phyloP scores from a whole-genome alignment of 2,329 filamentous ascomycete species.

The Cladobotryum mycophilum region DNA sequence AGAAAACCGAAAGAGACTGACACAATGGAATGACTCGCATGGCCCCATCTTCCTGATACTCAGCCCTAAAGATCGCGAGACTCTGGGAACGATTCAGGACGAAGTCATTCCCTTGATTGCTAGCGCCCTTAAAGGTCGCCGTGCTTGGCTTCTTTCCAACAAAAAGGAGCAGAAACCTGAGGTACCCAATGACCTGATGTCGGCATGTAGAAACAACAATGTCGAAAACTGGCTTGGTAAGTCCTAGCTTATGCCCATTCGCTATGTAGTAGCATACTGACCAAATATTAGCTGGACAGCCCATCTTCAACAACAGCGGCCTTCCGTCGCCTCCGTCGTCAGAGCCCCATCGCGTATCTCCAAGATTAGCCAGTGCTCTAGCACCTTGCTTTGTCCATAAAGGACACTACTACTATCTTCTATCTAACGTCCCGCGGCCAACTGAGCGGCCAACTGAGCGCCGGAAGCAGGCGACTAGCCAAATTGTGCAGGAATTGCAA shows the following conservation, averaged over 20 bases:
- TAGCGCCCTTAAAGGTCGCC: slow-evolving; percentile 28
- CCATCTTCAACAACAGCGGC: slow-evolving; percentile 20
- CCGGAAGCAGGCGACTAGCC: not conserved
- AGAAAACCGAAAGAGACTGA: slow-evolving; percentile 27
- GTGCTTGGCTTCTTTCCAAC: slow-evolving; percentile 20
- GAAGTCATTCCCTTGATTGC: slow-evolving; percentile 24
- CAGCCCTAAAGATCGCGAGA: slow-evolving; percentile 20
- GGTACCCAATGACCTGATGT: slow-evolving; percentile 21
- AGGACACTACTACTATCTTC: slow-evolving; percentile 22
- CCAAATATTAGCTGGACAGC: slow-evolving; percentile 22
- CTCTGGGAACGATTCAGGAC: slow-evolving; percentile 24
- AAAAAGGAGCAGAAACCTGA: slow-evolving; percentile 3
- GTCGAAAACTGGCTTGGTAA: slow-evolving; percentile 34
- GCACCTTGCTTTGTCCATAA: slow-evolving; percentile 11
- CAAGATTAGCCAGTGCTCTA: not conserved
- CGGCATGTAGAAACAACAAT: slow-evolving; percentile 19
- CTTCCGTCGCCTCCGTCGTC: slow-evolving; percentile 22
- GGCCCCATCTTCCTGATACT: slow-evolving; percentile 25
- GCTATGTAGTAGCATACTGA: slow-evolving; percentile 9
- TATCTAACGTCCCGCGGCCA: slow-evolving; percentile 3
- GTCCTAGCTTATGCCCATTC: slow-evolving; percentile 3
- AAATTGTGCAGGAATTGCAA: slow-evolving; percentile 19
- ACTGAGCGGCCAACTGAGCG: not conserved
- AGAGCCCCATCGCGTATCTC: slow-evolving; percentile 9
- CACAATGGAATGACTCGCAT: slow-evolving; percentile 21